Evolutionary conservation across 148 eudicot species (phyloP), one percentile per base, ranked within the genome.

Genomic region (Talinum fruticosum): DNA sequence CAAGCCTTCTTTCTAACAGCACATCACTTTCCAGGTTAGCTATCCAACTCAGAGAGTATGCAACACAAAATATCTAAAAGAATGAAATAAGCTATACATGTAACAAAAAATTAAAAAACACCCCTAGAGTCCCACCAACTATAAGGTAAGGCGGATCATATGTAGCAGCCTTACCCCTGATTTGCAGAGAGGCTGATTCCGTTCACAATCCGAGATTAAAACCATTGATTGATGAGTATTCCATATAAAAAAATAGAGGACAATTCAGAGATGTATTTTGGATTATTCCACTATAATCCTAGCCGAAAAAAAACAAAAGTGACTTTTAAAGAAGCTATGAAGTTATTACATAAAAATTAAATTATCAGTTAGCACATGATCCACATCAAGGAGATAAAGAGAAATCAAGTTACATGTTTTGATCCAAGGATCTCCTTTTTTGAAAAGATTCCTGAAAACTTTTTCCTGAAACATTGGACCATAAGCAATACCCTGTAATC

Each of bases 381-480:
- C 53, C 34, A 44, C 35, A 23, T 44, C 23, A 62, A 72, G 67
- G 77, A 82, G 71, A 73, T 66, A 69, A 19, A 69, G 74, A 54
- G 66, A 45, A 41, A 73, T 67, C 53, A 80, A 78, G 41, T 87
- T 92, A 96, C 99, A 90, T 91, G 89, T 74, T 88, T 89, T 62
- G 99, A 83, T 80, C 99, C 99, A 80, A 93, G 79, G 61, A 93
- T 87, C 82, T 91, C 94, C 85, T 77, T 89, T 78, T 90, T 97
- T 26, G 93, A 85, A 66, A 90, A 84, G 70, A 75, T 71, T 64
- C 97, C 89, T 24, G 85, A 80, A 73, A 96, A 91, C 82, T 90
- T 96, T 79, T 86, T 93, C 78, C 86, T 82, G 7, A 93, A 88
- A 86, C 92, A 88, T 33, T 94, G 88, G 75, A 90, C 83, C 72